Conservation (phyloP, 2,329 filamentous ascomycete genomes). For the Colletotrichum cordylinicola region DNA sequence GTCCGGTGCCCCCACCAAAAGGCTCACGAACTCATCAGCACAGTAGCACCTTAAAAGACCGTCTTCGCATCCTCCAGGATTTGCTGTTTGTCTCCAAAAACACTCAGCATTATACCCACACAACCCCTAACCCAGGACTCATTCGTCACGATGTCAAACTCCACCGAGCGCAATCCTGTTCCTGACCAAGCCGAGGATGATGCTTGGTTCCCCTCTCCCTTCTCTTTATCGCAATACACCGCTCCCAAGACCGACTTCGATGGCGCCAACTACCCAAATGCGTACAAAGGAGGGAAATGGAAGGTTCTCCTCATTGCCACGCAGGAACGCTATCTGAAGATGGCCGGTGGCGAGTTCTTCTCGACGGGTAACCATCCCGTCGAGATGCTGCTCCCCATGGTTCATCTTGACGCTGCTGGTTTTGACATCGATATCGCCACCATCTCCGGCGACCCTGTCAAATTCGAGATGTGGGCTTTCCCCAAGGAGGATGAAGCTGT, state of each 20-base stretch:
- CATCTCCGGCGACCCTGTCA: conserved; percentile 25
- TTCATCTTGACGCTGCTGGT: background rate
- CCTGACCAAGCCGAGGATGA: conserved; percentile 27
- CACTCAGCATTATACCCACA: background rate
- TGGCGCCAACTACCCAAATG: background rate
- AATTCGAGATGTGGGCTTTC: conserved; percentile 27
- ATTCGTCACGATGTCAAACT: background rate
- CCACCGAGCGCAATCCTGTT: conserved; percentile 17
- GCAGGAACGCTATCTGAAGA: background rate
- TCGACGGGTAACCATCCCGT: background rate
- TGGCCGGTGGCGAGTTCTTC: background rate
- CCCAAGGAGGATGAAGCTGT: conserved; percentile 2
- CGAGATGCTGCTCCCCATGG: background rate
- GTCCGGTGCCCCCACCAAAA: background rate
- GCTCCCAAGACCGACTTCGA: background rate
- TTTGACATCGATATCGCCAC: background rate
- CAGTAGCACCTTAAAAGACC: background rate
- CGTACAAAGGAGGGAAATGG: background rate
- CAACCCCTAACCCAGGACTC: background rate
- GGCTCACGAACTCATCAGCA: background rate
- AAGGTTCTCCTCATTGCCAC: background rate
- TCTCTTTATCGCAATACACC: conserved; percentile 24
- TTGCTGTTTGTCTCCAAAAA: background rate
- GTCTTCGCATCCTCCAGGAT: background rate
- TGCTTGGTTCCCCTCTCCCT: conserved; percentile 26